Evolutionary conservation across 208 protist species (phyloP).

Genomic region (Crithidia thermophila): DNA sequence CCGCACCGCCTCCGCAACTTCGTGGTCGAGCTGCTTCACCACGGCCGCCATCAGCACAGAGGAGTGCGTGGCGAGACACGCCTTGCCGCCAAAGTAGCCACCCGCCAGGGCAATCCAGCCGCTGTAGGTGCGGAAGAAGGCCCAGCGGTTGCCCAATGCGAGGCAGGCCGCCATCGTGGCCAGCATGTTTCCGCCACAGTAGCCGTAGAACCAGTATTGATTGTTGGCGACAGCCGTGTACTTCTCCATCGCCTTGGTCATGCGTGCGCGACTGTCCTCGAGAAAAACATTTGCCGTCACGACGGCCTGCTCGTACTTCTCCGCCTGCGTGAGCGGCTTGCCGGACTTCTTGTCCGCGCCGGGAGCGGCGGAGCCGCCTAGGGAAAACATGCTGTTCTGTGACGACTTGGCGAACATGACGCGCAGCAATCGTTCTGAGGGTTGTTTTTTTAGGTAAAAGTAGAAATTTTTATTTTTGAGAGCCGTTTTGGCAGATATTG

Average conservation of each 20-base stretch:
- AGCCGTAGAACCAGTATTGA: constrained; percentile 88
- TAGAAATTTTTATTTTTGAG: too few relatives aligned
- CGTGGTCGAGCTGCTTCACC: constrained; percentile 57
- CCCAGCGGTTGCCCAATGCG: constrained; percentile 60
- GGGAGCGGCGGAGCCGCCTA: background rate
- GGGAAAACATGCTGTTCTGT: background rate
- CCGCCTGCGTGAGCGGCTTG: constrained; percentile 50
- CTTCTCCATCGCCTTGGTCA: constrained; percentile 58
- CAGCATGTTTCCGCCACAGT: constrained; percentile 73
- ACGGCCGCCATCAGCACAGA: constrained; percentile 51
- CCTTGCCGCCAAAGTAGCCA: constrained; percentile 83
- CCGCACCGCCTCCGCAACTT: constrained; percentile 67
- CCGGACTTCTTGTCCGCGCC: constrained; percentile 23
- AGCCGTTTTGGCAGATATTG: too few relatives aligned
- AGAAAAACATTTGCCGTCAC: constrained; percentile 77
- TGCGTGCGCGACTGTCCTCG: constrained; percentile 61
- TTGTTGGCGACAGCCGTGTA: constrained; percentile 69
- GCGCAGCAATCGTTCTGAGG: too few relatives aligned
- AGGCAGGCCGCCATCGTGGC: constrained; percentile 70
- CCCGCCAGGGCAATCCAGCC: constrained; percentile 74
- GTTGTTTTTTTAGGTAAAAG: too few relatives aligned
- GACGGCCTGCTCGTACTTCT: constrained; percentile 75
- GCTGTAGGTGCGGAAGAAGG: constrained; percentile 72
- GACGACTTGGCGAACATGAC: constrained; percentile 54
- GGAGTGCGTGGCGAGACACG: constrained; percentile 63